Conservation (phyloP, 2,329 filamentous ascomycete genomes). For the Pseudocercospora ulei region DNA sequence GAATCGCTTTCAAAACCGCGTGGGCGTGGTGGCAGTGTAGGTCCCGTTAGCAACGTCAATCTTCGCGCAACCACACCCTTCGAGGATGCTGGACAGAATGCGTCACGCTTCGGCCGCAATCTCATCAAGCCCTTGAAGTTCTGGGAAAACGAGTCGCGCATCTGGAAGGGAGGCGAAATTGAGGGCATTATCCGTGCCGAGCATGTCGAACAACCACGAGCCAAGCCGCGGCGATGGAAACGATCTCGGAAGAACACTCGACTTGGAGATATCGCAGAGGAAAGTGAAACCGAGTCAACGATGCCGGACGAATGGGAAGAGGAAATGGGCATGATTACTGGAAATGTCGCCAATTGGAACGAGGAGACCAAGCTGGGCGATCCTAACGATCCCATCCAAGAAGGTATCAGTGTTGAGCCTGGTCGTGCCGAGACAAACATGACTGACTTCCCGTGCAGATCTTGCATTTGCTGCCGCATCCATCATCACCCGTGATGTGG, state of each 20-base stretch:
- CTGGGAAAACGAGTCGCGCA: constrained; percentile 75
- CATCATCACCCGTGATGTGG: constrained; percentile 50
- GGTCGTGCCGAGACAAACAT: constrained; percentile 8
- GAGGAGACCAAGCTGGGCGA: constrained; percentile 27
- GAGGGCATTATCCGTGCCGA: constrained; percentile 70
- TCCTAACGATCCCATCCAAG: constrained; percentile 36
- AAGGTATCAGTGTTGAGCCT: constrained; percentile 31
- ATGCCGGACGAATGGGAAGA: constrained; percentile 60
- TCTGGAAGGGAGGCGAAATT: constrained; percentile 59
- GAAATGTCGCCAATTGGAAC: constrained; percentile 53
- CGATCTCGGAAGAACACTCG: constrained; percentile 33
- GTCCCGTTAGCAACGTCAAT: constrained; percentile 33
- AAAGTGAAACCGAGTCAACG: constrained; percentile 46
- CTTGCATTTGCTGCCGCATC: constrained; percentile 51
- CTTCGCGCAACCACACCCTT: constrained; percentile 36
- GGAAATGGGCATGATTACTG: constrained; percentile 54
- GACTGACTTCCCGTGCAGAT: constrained; percentile 37
- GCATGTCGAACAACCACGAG: constrained; percentile 41
- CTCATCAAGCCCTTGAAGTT: constrained; percentile 70
- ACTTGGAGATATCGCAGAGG: constrained; percentile 34
- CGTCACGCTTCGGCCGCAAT: constrained; percentile 66
- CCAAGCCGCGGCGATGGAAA: constrained; percentile 27
- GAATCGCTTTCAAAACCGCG: constrained; percentile 20
- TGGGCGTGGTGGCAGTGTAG: constrained; percentile 23
- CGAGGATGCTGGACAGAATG: constrained; percentile 48